phyloP scores from a whole-genome alignment of 2,329 filamentous ascomycete genomes.

The Cadophora malorum region DNA sequence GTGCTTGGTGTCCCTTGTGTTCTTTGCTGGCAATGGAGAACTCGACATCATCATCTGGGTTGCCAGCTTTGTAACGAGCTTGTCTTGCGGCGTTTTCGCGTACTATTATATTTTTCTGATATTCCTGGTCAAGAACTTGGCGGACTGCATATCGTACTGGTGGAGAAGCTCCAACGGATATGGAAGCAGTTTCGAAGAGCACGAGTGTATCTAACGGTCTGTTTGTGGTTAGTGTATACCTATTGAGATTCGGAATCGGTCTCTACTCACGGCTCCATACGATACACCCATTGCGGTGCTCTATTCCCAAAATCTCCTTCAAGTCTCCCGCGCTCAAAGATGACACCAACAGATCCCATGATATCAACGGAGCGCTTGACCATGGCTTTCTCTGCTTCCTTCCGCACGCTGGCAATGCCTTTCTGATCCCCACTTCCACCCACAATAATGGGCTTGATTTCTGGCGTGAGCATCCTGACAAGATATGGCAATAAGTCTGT shows the following conservation, averaged over 20 bases:
- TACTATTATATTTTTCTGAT: slow-evolving; percentile 72
- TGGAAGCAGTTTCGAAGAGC: slow-evolving; percentile 72
- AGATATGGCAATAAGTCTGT: slow-evolving; percentile 87
- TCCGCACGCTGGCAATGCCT: slow-evolving; percentile 83
- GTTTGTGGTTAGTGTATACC: slow-evolving; percentile 22
- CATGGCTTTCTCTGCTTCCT: slow-evolving; percentile 82
- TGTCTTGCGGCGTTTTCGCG: slow-evolving; percentile 72
- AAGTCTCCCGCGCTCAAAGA: slow-evolving; percentile 80
- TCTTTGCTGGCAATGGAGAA: slow-evolving; percentile 38
- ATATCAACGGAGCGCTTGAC: slow-evolving; percentile 80
- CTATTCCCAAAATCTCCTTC: slow-evolving; percentile 68
- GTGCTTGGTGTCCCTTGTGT: slow-evolving; percentile 35
- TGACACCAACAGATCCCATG: slow-evolving; percentile 82
- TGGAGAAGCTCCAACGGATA: slow-evolving; percentile 60
- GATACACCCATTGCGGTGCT: slow-evolving; percentile 78
- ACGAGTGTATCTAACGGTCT: slow-evolving; percentile 78
- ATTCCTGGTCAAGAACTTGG: slow-evolving; percentile 91
- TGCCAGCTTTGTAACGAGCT: slow-evolving; percentile 65
- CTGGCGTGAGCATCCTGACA: slow-evolving; percentile 81
- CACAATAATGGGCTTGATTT: slow-evolving; percentile 89
- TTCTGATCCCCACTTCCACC: slow-evolving; percentile 68
- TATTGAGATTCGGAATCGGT: background rate
- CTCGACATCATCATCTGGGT: slow-evolving; percentile 46
- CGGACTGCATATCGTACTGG: slow-evolving; percentile 91
- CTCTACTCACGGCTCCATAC: slow-evolving; percentile 85